A percentile compares a stretch with the other conserved stretches of the same genome.
Evolutionary conservation across 306 rosid species (phyloP).

Genomic region (Ceratonia siliqua): DNA sequence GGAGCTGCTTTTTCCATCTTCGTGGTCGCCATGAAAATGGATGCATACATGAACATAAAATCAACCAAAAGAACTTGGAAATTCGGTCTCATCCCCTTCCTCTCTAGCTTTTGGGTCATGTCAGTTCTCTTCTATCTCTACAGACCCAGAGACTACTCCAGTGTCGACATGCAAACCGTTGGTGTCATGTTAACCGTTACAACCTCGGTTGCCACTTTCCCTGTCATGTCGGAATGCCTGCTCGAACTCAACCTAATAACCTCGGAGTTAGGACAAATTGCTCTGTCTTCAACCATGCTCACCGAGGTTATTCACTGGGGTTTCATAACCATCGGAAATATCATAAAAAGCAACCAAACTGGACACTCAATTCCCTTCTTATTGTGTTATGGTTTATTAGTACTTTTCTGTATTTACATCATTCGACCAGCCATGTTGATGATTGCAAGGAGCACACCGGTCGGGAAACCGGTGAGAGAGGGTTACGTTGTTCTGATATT

Average conservation of each 20-base stretch:
- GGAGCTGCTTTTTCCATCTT: constrained; percentile 5
- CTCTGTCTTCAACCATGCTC: constrained; percentile 37
- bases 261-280: constrained; percentile 38
- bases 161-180: not conserved
- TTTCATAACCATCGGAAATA: not conserved
- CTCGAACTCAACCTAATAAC: constrained; percentile 33
- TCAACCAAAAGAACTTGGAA: constrained; percentile 26
- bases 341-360: rapidly evolving
- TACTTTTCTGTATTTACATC: not conserved
- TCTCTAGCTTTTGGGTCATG: not conserved
- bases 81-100: constrained; percentile 23
- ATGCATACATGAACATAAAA: constrained; percentile 13
- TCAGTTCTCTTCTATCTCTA: not conserved
- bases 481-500: not conserved
- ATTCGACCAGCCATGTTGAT: not conserved
- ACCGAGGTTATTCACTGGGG: not conserved
- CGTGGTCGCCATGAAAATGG: constrained; percentile 27
- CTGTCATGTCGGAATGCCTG: not conserved
- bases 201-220: not conserved
- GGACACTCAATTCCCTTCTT: not conserved
- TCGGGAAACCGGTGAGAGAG: constrained; percentile 25
- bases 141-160: not conserved
- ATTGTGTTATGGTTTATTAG: rapidly evolving
- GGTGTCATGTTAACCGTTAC: not conserved
- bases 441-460: constrained; percentile 6